A percentile compares a stretch with the other conserved stretches of the same genome.
Evolutionary conservation across 2,329 filamentous ascomycete species (phyloP).

Genomic region (Diaporthe nobilis): DNA sequence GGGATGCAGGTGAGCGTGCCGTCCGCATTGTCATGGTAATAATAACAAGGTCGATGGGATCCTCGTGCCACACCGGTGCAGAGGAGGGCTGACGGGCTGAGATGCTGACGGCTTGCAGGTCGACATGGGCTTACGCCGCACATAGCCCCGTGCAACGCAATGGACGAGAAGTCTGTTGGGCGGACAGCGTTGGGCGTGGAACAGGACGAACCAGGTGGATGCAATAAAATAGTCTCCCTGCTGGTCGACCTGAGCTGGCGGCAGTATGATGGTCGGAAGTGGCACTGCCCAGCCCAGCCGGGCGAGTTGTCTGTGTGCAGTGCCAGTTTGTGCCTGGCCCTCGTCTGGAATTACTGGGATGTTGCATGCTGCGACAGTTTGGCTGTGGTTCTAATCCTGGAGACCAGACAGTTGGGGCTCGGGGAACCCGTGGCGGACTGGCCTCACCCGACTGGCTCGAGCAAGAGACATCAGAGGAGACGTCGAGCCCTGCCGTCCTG

Average conservation of each 20-base stretch:
- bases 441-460: conserved; percentile 44
- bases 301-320: background rate
- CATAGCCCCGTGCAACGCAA: conserved; percentile 22
- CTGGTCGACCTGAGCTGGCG: background rate
- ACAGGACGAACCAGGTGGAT: background rate
- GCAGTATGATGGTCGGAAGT: background rate
- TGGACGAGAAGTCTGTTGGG: background rate
- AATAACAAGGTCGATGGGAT: conserved; percentile 13
- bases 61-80: background rate
- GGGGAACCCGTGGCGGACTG: conserved; percentile 45
- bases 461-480: conserved; percentile 35
- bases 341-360: conserved; percentile 15
- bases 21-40: conserved; percentile 7
- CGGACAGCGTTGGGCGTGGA: background rate
- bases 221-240: background rate
- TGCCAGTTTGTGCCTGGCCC: background rate
- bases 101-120: conserved; percentile 25
- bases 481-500: background rate
- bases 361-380: conserved; percentile 26
- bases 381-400: conserved; percentile 29
- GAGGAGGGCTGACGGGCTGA: conserved; percentile 29
- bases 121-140: background rate
- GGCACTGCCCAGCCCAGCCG: background rate
- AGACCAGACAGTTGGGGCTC: conserved; percentile 28
- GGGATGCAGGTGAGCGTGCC: conserved; percentile 27